Base-by-base conservation (phyloP, 1,139 yeast species). In the Yamadazyma dendronema region DNA sequence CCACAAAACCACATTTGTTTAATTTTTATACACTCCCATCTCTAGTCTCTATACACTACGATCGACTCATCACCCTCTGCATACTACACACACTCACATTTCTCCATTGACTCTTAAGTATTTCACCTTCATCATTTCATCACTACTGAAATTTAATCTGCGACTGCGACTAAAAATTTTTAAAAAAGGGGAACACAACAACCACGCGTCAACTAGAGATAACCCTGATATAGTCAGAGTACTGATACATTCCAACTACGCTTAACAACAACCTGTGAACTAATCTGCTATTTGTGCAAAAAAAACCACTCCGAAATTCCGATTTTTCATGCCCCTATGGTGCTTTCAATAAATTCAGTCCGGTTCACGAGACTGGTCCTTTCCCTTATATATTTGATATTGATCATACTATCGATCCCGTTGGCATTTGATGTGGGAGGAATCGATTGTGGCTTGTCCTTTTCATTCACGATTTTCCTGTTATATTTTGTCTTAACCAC, bases 371-470 rank as follows among this genome's bases (percentile, higher is more conserved):
- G 68, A 39, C 62, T 59, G 37, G 35, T 76, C 17, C 66, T 81
- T 40, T 78, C 86, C 2, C 61, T 81, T 3, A 57, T 79, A 28
- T 83, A 84, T 55, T 69, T 88, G 38, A 63, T 79, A 12, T 74
- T 88, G 35, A 79, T 88, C 16, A 77, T 92, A 32, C 70, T 90
- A 26, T 85, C 97, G 2, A 84, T 92, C 13, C 97, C 97, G 4
- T 72, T 92, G 45, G 88, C 97, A n/a, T 92, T 92, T 61, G 96
- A 90, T 55, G 84, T 88, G 24, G 97, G 97, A 12, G 97, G 97
- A 1, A 74, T 83, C 22, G 74, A 79, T 39, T 90, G 97, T 61
- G 98, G 98, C 0, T 65, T 92, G 47, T 79, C 95, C 13, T 92
- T 81, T 56, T 85, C 97, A 2, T 77, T 86, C 34, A 82, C 96